Base-by-base conservation (phyloP, 2,329 filamentous ascomycete species). In the Coleophoma eucalyptorum region DNA sequence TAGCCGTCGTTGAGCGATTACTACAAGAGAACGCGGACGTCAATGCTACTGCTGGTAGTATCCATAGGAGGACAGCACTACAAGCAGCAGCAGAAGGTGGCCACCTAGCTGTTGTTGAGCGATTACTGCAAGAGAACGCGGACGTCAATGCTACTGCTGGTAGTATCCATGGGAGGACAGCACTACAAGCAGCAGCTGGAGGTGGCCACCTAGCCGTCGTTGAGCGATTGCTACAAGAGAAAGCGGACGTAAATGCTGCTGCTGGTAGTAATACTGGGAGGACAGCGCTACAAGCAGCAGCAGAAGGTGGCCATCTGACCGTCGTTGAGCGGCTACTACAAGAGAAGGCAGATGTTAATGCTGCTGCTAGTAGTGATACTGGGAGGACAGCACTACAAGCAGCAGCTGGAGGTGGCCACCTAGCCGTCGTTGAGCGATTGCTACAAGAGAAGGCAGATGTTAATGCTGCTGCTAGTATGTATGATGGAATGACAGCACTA, bases 1-100 rank as follows among this genome's bases (percentile, higher is more conserved):
- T 43, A 10, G 26, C 45, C 12, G 35, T 54, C n/a, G 46, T 58
- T 32, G 33, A 50, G 5, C 46, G 55, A 34, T 44, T 58, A 13
- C 32, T 56, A 42, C 37, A 53, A 16, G 31, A 49, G 43, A 53
- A 51, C 3, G 55, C 55, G 43, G 33, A 35, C 15, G 33, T 35
- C 33, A 35, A 35, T 15, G 33, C 33, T 10, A 10, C 33, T 35
- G 10, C 33, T 10, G 33, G 10, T 10, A 15, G 15, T 10, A 15
- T 10, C 10, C 10, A 10, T 15, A 15, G 33, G 10, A 10, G 10
- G 10, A 35, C 33, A 35, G 33, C 33, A 35, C 33, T 35, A 10
- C 33, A 35, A 35, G 33, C 33, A 35, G 33, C 33, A 10, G 33
- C 33, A 35, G 15, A 15, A 18, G n/a, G 26, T 15, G 18, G 44